Conservation (phyloP, 148 eudicot species). For the Amaranthus cruentus region DNA sequence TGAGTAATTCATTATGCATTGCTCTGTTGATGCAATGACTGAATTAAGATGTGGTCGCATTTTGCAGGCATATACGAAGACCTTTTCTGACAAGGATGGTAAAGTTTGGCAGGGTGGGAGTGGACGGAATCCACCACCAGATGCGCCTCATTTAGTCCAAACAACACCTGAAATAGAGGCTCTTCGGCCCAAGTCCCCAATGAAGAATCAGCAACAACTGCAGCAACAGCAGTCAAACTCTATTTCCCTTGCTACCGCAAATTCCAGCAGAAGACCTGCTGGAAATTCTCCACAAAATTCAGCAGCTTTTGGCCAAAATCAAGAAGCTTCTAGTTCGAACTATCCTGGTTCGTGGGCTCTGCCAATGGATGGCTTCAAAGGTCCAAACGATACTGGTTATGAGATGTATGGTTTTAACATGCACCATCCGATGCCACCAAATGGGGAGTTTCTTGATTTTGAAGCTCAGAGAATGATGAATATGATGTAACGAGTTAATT, state of each 20-base stretch:
- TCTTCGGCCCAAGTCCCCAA: slow-evolving; percentile 91
- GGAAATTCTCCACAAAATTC: slow-evolving; percentile 59
- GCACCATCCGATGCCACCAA: slow-evolving; percentile 38
- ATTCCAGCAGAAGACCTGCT: slow-evolving; percentile 43
- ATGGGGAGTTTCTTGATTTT: slow-evolving; percentile 48
- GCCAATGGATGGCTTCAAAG: slow-evolving; percentile 44
- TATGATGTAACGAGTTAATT: slow-evolving; percentile 34
- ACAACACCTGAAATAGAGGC: slow-evolving; percentile 92
- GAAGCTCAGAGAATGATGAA: slow-evolving; percentile 51
- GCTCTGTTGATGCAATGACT: neutral
- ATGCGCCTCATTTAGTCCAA: slow-evolving; percentile 82
- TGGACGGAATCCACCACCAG: slow-evolving; percentile 96
- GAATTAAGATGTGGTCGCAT: neutral
- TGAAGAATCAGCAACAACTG: slow-evolving; percentile 88
- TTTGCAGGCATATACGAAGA: slow-evolving; percentile 62
- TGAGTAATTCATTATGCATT: neutral
- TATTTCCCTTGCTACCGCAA: slow-evolving; percentile 53
- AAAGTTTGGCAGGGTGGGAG: slow-evolving; percentile 97
- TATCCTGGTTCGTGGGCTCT: slow-evolving; percentile 56
- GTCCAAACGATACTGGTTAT: slow-evolving; percentile 45
- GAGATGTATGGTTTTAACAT: slow-evolving; percentile 62
- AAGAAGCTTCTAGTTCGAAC: slow-evolving; percentile 57
- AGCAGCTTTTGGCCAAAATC: slow-evolving; percentile 33
- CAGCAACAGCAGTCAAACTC: slow-evolving; percentile 71
- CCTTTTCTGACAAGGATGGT: slow-evolving; percentile 85